These are phyloP conservation scores for Nepenthes gracilis DNA, from an alignment of 148 eudicot species.

Conservation along the genomic window DNA sequence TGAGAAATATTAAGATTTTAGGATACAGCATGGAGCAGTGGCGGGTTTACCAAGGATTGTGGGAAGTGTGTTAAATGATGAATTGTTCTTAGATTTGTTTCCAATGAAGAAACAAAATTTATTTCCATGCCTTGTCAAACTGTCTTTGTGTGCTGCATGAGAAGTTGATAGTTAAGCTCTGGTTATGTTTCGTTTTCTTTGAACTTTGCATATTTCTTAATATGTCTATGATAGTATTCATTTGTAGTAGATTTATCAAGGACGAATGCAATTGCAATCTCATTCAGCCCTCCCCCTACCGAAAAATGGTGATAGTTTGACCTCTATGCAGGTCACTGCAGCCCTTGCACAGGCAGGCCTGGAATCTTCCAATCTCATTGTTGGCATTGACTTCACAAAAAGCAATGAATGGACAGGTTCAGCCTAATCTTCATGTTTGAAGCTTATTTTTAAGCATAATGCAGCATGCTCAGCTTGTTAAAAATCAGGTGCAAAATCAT, in stretches of 20 bases:
- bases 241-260: background rate
- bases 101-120: no score
- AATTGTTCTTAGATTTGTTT: no score
- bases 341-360: slow-evolving; percentile 88
- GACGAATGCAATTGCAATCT: background rate
- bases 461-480: background rate
- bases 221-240: no score
- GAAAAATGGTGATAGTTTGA: background rate
- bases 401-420: slow-evolving; percentile 99
- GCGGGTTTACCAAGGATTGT: background rate
- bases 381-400: slow-evolving; percentile 92
- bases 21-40: background rate
- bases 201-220: no score
- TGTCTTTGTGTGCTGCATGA: no score
- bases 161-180: no score
- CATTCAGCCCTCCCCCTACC: background rate
- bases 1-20: no score
- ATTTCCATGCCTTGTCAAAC: no score
- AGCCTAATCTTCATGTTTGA: background rate
- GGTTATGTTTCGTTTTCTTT: no score
- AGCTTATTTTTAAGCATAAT: background rate
- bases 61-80: no score
- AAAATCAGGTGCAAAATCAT: slow-evolving; percentile 58
- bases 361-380: slow-evolving; percentile 91
- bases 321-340: slow-evolving; percentile 56